Conservation (phyloP, 2,329 filamentous ascomycete species). For the Colletotrichum melonis region DNA sequence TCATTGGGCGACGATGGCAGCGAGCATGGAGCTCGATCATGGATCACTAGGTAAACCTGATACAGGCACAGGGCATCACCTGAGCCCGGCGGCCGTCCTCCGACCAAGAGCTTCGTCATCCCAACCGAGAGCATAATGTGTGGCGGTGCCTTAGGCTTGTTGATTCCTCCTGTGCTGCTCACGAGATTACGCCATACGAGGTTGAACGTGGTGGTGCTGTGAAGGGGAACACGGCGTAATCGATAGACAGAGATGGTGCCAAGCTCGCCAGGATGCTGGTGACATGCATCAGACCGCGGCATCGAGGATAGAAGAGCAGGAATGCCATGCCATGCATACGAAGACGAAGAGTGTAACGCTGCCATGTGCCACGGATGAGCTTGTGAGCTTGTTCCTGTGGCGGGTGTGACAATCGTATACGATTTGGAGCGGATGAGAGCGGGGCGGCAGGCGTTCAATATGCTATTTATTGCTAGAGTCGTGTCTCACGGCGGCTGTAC, state of each 20-base stretch:
- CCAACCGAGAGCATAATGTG: background rate
- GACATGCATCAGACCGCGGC: background rate
- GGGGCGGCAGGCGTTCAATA: background rate
- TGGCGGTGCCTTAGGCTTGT: background rate
- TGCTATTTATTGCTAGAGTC: background rate
- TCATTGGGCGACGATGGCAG: background rate
- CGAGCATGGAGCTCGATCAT: background rate
- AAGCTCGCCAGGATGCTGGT: background rate
- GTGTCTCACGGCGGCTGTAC: constrained; percentile 14
- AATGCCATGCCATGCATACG: background rate
- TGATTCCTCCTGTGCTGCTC: background rate
- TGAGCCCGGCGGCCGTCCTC: background rate
- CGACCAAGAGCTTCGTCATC: background rate
- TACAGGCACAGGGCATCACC: constrained; percentile 10
- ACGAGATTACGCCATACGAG: background rate
- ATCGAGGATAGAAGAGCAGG: background rate
- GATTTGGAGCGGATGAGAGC: background rate
- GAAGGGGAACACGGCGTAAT: background rate
- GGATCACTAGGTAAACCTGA: constrained; percentile 7
- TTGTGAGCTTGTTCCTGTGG: background rate
- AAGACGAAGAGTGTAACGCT: constrained; percentile 3
- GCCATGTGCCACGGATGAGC: constrained; percentile 26
- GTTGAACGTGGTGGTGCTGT: background rate
- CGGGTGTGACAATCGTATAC: constrained; percentile 9
- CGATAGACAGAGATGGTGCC: background rate